Evolutionary conservation across 345 rosid species (phyloP), one percentile per base, ranked within the genome.

Genomic region (Boechera stricta): DNA sequence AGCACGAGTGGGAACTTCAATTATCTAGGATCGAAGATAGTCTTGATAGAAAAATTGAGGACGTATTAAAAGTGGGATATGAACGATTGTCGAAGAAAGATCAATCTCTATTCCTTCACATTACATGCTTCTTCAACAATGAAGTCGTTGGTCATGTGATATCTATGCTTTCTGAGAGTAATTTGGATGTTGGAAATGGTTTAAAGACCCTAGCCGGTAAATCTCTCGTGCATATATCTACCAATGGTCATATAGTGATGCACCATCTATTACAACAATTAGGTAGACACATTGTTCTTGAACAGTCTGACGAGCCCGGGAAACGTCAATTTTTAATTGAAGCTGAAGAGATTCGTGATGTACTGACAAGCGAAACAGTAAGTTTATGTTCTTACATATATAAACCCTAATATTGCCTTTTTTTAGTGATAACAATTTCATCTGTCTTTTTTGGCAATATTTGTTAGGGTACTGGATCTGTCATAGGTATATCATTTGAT

Each of bases 91-190:
- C 11, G 6, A 39, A 53, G 18, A 15, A 64, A 42, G 16, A 49
- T 10, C 56, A 77, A 60, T 13, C 8, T 4, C 24, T 80, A 4
- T 83, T 83, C 66, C 67, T 77, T 5, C 82, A 77, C 28, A 74
- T 83, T 18, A 77, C 81, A 9, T 77, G 70, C 15, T 77, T 80
- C 59, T 77, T 77, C 10, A 72, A 55, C 8, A 18, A 78, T 0
- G 10, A n/a, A 58, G 0, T 0, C 0, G 16, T 28, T 54, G 58
- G 0, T 54, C 4, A 54, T 11, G 33, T 54, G 7, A 11, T 6
- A 5, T 0, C 33, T 2, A 0, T 54, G 16, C 58, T 54, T 6
- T 13, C n/a, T 12, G 35, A 28, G 0, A 54, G 59, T 54, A 5
- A 11, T 7, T 54, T 54, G 33, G 16, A 54, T 54, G 35, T 12